These are phyloP conservation scores for Auricularia sp. DNA, from an alignment of 768 basidiomycete genomes.

Conservation along the genomic window DNA sequence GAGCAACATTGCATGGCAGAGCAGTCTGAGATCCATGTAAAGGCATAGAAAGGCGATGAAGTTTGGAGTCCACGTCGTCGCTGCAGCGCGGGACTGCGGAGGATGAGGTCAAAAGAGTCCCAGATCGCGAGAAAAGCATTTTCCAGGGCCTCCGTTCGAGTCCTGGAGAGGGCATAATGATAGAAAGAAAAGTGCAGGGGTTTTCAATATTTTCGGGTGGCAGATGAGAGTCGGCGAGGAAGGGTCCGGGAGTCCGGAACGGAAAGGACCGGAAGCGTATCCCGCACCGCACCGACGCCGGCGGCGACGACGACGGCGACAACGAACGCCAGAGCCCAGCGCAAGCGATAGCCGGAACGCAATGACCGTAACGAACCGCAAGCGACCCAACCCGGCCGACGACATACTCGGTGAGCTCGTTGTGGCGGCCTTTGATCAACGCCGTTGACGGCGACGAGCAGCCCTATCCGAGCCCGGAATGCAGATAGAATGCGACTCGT, in stretches of 20 bases:
- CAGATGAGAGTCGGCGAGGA: neutral
- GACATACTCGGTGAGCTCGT: conserved; percentile 48
- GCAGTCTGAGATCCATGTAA: too few relatives aligned
- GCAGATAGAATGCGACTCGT: conserved; percentile 77
- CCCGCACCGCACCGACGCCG: neutral
- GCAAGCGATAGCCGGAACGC: neutral
- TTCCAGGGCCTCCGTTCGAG: too few relatives aligned
- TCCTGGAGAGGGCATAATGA: too few relatives aligned
- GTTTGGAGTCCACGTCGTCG: too few relatives aligned
- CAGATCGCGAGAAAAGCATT: too few relatives aligned
- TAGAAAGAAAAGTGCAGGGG: too few relatives aligned
- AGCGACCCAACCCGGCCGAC: conserved; percentile 52
- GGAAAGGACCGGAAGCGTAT: neutral
- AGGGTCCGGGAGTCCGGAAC: neutral
- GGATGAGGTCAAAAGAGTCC: too few relatives aligned
- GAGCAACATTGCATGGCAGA: too few relatives aligned
- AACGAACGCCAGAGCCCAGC: neutral
- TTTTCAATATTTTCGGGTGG: too few relatives aligned
- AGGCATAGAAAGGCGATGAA: too few relatives aligned
- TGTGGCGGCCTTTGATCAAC: conserved; percentile 14
- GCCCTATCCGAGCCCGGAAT: conserved; percentile 65
- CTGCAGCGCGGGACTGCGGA: too few relatives aligned
- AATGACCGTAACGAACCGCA: conserved; percentile 62
- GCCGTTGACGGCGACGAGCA: neutral
- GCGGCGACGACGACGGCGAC: neutral